Evolutionary conservation across 2,329 filamentous ascomycete genomes (phyloP).

Genomic region (Alternaria novae-zelandiae): DNA sequence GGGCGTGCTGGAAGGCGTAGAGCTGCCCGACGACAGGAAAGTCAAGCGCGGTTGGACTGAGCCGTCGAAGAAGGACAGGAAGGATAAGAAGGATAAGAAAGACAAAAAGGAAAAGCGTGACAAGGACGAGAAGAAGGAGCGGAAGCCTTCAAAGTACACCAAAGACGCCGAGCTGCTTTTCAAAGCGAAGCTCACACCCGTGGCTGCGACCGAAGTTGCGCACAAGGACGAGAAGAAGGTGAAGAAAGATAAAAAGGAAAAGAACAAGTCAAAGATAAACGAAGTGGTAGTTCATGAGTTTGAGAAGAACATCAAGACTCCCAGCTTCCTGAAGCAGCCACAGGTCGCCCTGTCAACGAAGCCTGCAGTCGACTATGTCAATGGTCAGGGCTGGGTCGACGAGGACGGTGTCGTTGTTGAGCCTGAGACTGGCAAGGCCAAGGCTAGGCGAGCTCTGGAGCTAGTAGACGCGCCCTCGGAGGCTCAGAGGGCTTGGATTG

Average conservation of each 20-base stretch:
- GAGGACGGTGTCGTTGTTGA: slow-evolving; percentile 78
- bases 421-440: slow-evolving; percentile 49
- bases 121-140: slow-evolving; percentile 63
- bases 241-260: slow-evolving; percentile 67
- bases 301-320: slow-evolving; percentile 80
- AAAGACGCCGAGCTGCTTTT: slow-evolving; percentile 83
- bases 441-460: slow-evolving; percentile 41
- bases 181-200: slow-evolving; percentile 73
- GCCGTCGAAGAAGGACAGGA: slow-evolving; percentile 56
- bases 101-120: slow-evolving; percentile 54
- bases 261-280: slow-evolving; percentile 56
- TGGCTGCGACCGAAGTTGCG: slow-evolving; percentile 43
- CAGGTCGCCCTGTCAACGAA: slow-evolving; percentile 53
- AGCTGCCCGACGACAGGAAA: slow-evolving; percentile 74
- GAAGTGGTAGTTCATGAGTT: slow-evolving; percentile 87
- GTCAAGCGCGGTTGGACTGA: slow-evolving; percentile 92
- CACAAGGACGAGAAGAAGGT: slow-evolving; percentile 53
- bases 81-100: slow-evolving; percentile 57
- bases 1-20: slow-evolving; percentile 69
- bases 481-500: slow-evolving; percentile 26
- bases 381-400: slow-evolving; percentile 89
- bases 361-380: slow-evolving; percentile 70
- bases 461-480: slow-evolving; percentile 37
- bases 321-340: slow-evolving; percentile 75
- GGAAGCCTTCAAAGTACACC: slow-evolving; percentile 77